Base-by-base conservation (phyloP, 805 yeast species). In the Tetrapisispora iriomotensis region DNA sequence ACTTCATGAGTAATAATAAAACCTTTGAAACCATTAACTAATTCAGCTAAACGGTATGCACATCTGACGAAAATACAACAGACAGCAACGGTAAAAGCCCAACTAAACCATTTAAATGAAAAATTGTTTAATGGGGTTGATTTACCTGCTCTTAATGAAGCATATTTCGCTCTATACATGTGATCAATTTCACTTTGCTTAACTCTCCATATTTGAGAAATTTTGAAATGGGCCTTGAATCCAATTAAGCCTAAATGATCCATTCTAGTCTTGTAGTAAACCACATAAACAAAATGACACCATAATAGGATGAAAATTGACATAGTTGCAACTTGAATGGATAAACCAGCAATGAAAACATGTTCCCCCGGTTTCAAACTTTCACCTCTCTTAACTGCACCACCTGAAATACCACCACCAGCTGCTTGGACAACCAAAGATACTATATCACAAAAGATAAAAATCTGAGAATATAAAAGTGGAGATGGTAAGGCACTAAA, bases 401-500 rank as follows among this genome's bases (percentile, higher is more conserved):
- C 47, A 29, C 82, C 77, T 2, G 87, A 83, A 33, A 72, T 60
- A 39, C 80, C 92, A 51, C 94, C 94, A 33, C 94, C 94, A 10
- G 64, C 69, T 3, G 79, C 90, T 61, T 84, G 95, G 17, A 84
- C 54, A 2, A 74, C 61, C 43, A 84, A 64, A 15, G 87, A 71
- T 3, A 77, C 49, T 6, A 82, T 51, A 61, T 86, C 95, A 54
- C 79, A 76, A 14, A 66, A 46, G 13, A 85, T 72, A 50, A 85
- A 86, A 10, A 81, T 62, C 38, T 74, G 70, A 0, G 87, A 71
- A 40, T 59, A 59, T 3, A 48, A 40, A 46, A 58, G 54, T 14
- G 65, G 64, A 2, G 61, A 53, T 12, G 53, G 49, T 33, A 73
- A 40, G 1, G 54, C 40, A 6, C 87, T 75, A 46, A 61, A 77